phyloP scores from a whole-genome alignment of 2,329 filamentous ascomycete genomes.

The Paramyrothecium roridum region DNA sequence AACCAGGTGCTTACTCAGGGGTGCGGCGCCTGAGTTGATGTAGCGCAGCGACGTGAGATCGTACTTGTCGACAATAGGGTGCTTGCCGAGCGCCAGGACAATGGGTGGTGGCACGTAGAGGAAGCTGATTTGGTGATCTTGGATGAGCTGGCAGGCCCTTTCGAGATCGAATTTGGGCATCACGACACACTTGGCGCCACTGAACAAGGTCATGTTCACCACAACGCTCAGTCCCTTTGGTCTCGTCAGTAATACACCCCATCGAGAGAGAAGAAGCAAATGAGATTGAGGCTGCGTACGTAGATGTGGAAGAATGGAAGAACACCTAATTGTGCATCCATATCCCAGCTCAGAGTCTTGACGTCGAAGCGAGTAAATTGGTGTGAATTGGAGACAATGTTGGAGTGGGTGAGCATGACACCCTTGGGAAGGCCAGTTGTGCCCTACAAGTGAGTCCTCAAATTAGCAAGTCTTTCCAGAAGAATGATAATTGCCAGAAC shows the following conservation, averaged over 20 bases:
- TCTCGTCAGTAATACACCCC: not conserved
- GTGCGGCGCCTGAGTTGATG: conserved; percentile 85
- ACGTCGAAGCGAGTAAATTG: conserved; percentile 54
- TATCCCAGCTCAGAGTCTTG: conserved; percentile 52
- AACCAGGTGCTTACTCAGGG: conserved; percentile 76
- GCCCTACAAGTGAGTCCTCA: conserved; percentile 39
- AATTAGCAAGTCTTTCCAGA: too few relatives aligned
- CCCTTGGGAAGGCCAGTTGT: conserved; percentile 92
- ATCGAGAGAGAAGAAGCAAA: not conserved
- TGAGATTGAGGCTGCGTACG: conserved; percentile 40
- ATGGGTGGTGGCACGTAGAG: conserved; percentile 83
- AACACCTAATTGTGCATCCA: conserved; percentile 74
- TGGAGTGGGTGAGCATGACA: conserved; percentile 79
- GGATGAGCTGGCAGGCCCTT: conserved; percentile 72
- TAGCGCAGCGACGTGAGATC: conserved; percentile 76
- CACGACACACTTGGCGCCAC: conserved; percentile 71
- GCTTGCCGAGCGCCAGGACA: conserved; percentile 75
- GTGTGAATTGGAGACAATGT: conserved; percentile 72
- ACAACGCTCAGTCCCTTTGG: conserved; percentile 28
- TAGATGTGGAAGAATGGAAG: conserved; percentile 93
- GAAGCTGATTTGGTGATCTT: conserved; percentile 73
- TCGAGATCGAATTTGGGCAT: conserved; percentile 76
- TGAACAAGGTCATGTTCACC: conserved; percentile 32
- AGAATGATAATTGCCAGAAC: not conserved
- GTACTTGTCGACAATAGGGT: conserved; percentile 75